Conservation (phyloP, 768 basidiomycete species). For the Albatrellus ellisii region DNA sequence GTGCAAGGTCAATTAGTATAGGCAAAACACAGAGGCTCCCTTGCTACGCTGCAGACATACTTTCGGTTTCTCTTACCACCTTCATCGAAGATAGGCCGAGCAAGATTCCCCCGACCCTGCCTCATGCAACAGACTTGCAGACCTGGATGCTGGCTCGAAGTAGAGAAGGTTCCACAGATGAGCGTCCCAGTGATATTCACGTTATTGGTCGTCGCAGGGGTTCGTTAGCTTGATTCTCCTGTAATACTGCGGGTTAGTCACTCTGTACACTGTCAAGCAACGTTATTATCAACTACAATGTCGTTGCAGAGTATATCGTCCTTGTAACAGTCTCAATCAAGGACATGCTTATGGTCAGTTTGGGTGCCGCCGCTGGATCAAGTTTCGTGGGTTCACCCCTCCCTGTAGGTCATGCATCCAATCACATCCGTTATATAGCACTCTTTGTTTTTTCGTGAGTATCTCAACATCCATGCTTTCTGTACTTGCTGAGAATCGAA, state of each 20-base stretch:
- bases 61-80: too few relatives aligned
- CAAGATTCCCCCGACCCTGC: too few relatives aligned
- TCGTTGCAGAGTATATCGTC: constrained; percentile 61
- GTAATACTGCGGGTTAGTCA: constrained; percentile 64
- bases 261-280: background rate
- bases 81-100: too few relatives aligned
- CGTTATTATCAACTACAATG: constrained; percentile 4
- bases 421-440: constrained; percentile 28
- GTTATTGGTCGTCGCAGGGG: too few relatives aligned
- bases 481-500: background rate
- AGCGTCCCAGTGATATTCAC: too few relatives aligned
- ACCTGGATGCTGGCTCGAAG: too few relatives aligned
- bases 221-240: constrained; percentile 83
- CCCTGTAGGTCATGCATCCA: background rate
- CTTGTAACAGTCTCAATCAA: constrained; percentile 88
- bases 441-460: constrained; percentile 75
- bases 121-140: too few relatives aligned
- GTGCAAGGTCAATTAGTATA: too few relatives aligned
- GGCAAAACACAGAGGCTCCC: too few relatives aligned
- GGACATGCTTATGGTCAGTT: constrained; percentile 74
- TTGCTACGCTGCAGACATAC: too few relatives aligned
- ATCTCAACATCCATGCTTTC: background rate
- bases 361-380: constrained; percentile 86
- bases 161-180: too few relatives aligned
- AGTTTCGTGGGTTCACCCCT: too few relatives aligned